Base-by-base conservation (phyloP, 345 rosid genomes). In the Gossypium ekmanianum region DNA sequence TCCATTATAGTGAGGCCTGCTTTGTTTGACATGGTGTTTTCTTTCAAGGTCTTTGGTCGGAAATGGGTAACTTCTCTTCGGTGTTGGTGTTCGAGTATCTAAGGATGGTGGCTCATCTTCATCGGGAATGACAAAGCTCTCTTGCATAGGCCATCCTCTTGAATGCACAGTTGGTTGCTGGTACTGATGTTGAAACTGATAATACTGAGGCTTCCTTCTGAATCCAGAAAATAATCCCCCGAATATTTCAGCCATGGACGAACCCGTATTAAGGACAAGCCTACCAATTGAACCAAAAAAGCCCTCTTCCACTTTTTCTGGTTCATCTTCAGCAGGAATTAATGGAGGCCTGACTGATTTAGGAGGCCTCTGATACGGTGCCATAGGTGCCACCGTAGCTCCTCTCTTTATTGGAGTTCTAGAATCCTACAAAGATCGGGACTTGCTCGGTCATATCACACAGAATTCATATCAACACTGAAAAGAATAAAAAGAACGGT, bases 51-150 rank as follows among this genome's bases (percentile, higher is more conserved):
- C 89, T 41, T 79, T 82, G 74, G 77, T 59, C 83, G 64, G 75
- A 64, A 82, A 81, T 10, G 90, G 92, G 78, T 90, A 87, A 29
- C 75, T 66, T 64, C 81, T 91, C 75, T 87, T 86, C 4, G 82
- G 87, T 61, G 85, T 71, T 14, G 89, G 86, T 2, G 88, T 50
- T 81, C 85, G 81, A 27, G 93, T 72, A 74, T 89, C 95, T 51
- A 88, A 55, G 18, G 89, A 59, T 2, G 97, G 98, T 1, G 93
- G 97, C 55, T 87, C 90, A 65, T 93, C 96, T 78, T 86, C 97
- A 66, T 89, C 88, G 12, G 90, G 93, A 79, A 91, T 88, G 77
- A 79, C 84, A 64, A 83, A 91, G 80, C 95, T 94, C 78, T 94
- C 97, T 80, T 91, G 97, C 82, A 84, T 79, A 0, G 95, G 93